These are phyloP conservation scores for Lodderomyces parapsilosis DNA, from an alignment of 1,139 yeast genomes.

Conservation along the genomic window DNA sequence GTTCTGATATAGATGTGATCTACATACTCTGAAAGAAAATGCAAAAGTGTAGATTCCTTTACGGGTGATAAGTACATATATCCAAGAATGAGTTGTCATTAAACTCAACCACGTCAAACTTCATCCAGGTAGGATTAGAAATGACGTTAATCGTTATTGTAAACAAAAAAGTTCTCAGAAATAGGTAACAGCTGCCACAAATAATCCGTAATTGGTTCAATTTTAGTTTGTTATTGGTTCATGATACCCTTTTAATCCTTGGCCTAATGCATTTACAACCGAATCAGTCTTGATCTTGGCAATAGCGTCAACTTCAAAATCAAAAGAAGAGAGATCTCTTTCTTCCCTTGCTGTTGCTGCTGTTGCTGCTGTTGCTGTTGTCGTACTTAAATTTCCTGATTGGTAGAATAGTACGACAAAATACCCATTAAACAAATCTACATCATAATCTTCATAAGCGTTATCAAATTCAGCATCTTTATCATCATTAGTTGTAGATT, in stretches of 20 bases:
- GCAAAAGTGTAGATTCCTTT: no score
- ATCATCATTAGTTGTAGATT: slow-evolving; percentile 3
- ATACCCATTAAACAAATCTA: neutral
- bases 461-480: slow-evolving; percentile 8
- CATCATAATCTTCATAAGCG: neutral
- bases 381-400: no score
- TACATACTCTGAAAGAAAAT: no score
- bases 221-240: neutral
- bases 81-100: no score
- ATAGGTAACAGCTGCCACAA: no score
- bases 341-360: slow-evolving; percentile 4
- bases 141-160: no score
- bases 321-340: slow-evolving; percentile 7
- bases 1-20: no score
- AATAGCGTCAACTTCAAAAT: slow-evolving; percentile 34
- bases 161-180: no score
- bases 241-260: slow-evolving; percentile 34
- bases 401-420: slow-evolving; percentile 3
- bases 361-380: slow-evolving; percentile 6
- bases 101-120: no score
- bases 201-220: no score
- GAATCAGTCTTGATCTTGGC: slow-evolving; percentile 46
- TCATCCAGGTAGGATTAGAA: neutral
- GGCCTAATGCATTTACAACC: slow-evolving; percentile 27
- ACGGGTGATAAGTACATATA: no score